Evolutionary conservation across 306 rosid genomes (phyloP).

Genomic region (Hippophae rhamnoides): DNA sequence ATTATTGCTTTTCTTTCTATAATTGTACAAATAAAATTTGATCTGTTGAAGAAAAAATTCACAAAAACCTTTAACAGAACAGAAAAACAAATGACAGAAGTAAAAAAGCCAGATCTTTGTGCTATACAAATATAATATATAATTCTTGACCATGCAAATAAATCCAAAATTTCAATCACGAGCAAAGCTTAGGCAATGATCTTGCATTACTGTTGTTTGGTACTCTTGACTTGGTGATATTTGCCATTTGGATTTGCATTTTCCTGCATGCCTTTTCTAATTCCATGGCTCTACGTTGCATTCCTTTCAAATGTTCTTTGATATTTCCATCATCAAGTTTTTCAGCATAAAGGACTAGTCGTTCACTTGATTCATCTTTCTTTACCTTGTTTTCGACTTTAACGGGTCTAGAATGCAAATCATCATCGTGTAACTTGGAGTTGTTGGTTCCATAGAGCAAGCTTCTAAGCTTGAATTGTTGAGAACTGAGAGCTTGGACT

Average conservation of each 20-base stretch:
- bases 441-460: slow-evolving; percentile 32
- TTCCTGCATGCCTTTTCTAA: slow-evolving; percentile 71
- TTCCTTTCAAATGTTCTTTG: slow-evolving; percentile 70
- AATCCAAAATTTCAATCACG: slow-evolving; percentile 31
- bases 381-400: slow-evolving; percentile 25
- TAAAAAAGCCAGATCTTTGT: slow-evolving; percentile 11
- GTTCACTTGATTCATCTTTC: slow-evolving; percentile 40
- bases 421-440: slow-evolving; percentile 23
- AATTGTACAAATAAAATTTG: slow-evolving; percentile 38
- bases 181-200: slow-evolving; percentile 84
- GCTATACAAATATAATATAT: slow-evolving; percentile 37
- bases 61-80: background rate
- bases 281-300: slow-evolving; percentile 82
- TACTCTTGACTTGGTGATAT: slow-evolving; percentile 53
- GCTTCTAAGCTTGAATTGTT: slow-evolving; percentile 57
- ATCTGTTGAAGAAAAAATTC: slow-evolving; percentile 18
- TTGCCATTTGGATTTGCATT: slow-evolving; percentile 73
- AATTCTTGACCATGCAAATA: slow-evolving; percentile 2
- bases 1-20: slow-evolving; percentile 19
- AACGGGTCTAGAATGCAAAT: slow-evolving; percentile 28
- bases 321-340: slow-evolving; percentile 53
- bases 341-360: slow-evolving; percentile 45
- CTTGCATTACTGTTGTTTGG: slow-evolving; percentile 43
- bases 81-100: background rate
- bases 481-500: slow-evolving; percentile 46